These are phyloP conservation scores for Blumeria hordei DNA, from an alignment of 2,329 filamentous ascomycete genomes.

Conservation along the genomic window DNA sequence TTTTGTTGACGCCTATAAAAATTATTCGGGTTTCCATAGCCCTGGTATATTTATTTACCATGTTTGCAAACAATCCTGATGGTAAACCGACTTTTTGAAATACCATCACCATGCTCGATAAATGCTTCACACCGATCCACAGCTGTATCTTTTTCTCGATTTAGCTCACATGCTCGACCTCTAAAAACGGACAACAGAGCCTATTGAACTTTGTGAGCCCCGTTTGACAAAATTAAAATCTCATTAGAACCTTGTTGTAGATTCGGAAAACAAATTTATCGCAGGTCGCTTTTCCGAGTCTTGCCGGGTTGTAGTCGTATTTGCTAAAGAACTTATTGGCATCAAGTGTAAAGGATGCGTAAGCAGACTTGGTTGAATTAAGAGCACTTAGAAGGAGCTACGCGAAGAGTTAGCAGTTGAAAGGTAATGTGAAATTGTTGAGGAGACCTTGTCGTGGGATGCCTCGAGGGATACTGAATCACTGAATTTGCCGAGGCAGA, in stretches of 20 bases:
- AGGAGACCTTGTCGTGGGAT: conserved; percentile 9
- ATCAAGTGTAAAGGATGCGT: conserved; percentile 46
- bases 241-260: conserved; percentile 36
- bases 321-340: conserved; percentile 45
- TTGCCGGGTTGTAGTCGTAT: conserved; percentile 36
- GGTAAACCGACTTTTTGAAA: conserved; percentile 45
- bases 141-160: conserved; percentile 38
- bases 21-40: conserved; percentile 1
- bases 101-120: conserved; percentile 44
- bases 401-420: conserved; percentile 2
- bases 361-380: conserved; percentile 61
- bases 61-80: conserved; percentile 52
- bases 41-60: conserved; percentile 19
- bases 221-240: neutral
- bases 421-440: neutral
- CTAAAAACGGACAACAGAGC: conserved; percentile 53
- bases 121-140: conserved; percentile 54
- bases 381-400: conserved; percentile 51
- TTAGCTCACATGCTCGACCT: conserved; percentile 34
- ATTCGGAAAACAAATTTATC: conserved; percentile 50
- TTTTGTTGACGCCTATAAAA: conserved; percentile 41
- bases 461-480: conserved; percentile 51
- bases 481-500: conserved; percentile 57
- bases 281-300: conserved; percentile 4
- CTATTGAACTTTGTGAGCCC: conserved; percentile 16